Conservation (phyloP, 345 rosid species). For the Acer saccharum region DNA sequence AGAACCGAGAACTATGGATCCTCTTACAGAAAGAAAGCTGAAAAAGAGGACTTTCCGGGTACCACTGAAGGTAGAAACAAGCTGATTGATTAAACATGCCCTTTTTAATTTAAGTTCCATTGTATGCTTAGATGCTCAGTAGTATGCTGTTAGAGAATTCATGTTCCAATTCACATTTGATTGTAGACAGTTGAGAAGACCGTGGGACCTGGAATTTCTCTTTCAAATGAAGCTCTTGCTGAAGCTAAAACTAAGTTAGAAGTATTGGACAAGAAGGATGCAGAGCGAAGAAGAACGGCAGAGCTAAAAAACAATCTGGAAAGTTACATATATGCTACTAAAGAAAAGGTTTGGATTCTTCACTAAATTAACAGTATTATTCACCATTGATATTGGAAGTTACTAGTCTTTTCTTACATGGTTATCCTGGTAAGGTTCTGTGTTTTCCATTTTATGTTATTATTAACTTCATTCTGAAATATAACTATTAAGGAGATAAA, state of each 20-base stretch:
- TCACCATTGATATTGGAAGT: not conserved
- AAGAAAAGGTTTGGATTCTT: slow-evolving; percentile 68
- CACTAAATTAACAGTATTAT: not conserved
- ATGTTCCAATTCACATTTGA: slow-evolving; percentile 9
- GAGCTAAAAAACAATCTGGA: slow-evolving; percentile 94
- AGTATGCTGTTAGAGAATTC: not conserved
- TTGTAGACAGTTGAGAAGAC: slow-evolving; percentile 77
- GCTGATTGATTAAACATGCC: slow-evolving; percentile 7
- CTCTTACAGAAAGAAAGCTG: slow-evolving; percentile 73
- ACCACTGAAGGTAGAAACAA: slow-evolving; percentile 70
- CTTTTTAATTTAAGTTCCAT: not conserved
- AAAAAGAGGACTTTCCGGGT: slow-evolving; percentile 81
- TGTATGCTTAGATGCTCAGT: not conserved
- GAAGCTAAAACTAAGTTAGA: slow-evolving; percentile 81
- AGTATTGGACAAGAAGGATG: slow-evolving; percentile 80
- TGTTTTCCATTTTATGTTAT: not conserved
- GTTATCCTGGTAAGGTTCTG: not conserved
- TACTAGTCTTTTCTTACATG: not conserved
- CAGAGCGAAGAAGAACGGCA: slow-evolving; percentile 89
- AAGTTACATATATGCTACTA: slow-evolving; percentile 89
- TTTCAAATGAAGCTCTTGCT: slow-evolving; percentile 60
- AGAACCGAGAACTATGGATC: slow-evolving; percentile 52
- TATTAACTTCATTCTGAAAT: not conserved
- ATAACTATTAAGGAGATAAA: not conserved
- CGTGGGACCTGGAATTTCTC: slow-evolving; percentile 75